phyloP scores from a whole-genome alignment of 768 basidiomycete genomes.

The Lyophyllum shimeji region DNA sequence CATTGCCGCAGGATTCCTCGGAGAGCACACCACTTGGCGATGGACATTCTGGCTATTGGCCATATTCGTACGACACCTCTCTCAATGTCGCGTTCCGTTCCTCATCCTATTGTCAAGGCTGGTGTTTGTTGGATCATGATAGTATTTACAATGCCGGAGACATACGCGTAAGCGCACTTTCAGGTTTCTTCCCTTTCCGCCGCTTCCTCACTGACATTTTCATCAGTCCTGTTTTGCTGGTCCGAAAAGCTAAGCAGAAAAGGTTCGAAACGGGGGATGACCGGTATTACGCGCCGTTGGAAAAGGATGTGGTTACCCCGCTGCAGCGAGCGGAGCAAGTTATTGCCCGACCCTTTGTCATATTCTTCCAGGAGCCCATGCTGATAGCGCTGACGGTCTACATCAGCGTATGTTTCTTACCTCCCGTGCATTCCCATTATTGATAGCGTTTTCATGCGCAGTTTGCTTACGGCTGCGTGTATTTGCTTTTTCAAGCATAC shows the following conservation, averaged over 20 bases:
- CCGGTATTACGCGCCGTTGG: constrained; percentile 52
- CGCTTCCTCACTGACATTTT: background rate
- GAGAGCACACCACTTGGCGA: constrained; percentile 52
- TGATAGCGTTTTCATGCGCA: constrained; percentile 18
- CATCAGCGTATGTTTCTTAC: constrained; percentile 45
- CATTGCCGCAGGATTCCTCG: constrained; percentile 48
- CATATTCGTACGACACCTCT: constrained; percentile 44
- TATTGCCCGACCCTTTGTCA: constrained; percentile 57
- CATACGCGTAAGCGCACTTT: constrained; percentile 46
- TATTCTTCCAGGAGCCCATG: constrained; percentile 68
- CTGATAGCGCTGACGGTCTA: constrained; percentile 62
- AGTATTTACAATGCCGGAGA: constrained; percentile 63
- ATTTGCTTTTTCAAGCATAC: constrained; percentile 62
- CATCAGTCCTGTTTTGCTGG: constrained; percentile 54
- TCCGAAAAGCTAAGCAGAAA: constrained; percentile 45
- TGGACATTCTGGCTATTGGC: constrained; percentile 69
- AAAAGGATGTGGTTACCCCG: constrained; percentile 37
- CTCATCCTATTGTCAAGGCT: constrained; percentile 32
- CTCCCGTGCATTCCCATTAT: background rate
- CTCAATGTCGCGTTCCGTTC: background rate
- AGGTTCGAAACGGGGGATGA: constrained; percentile 53
- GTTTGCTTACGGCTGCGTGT: constrained; percentile 66
- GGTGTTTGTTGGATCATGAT: constrained; percentile 47
- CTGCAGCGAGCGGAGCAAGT: constrained; percentile 43
- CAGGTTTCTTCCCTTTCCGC: background rate